Conservation (phyloP, 768 basidiomycete species). For the Trametes elegans region DNA sequence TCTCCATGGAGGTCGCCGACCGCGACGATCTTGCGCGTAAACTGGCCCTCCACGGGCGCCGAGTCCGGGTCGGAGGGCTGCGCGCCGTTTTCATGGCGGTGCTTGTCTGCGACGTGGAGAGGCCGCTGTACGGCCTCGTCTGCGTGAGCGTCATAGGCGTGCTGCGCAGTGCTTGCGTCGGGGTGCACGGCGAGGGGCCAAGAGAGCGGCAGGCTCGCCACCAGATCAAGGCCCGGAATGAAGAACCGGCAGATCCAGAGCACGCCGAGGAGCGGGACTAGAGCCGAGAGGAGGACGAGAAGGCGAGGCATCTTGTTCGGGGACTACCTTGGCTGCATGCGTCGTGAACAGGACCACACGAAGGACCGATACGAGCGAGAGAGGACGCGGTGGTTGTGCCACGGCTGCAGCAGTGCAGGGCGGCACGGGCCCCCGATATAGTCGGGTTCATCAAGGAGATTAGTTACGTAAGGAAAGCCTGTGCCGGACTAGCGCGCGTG, state of each 20-base stretch:
- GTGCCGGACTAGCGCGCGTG: background rate
- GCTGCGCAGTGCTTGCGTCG: constrained; percentile 15
- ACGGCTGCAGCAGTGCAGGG: background rate
- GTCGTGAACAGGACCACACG: background rate
- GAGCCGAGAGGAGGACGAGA: constrained; percentile 18
- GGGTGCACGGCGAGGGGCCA: constrained; percentile 27
- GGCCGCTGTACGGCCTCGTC: background rate
- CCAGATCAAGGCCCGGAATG: constrained; percentile 16
- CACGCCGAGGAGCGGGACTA: constrained; percentile 19
- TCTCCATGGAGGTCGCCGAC: constrained; percentile 95
- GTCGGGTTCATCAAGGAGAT: background rate
- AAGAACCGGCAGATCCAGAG: constrained; percentile 23
- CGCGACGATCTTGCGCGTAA: constrained; percentile 63
- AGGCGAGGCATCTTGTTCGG: constrained; percentile 15
- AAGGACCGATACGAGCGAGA: background rate
- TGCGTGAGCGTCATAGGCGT: background rate
- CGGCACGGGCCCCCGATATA: background rate
- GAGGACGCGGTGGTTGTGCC: background rate
- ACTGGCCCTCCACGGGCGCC: constrained; percentile 7
- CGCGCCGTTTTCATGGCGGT: background rate
- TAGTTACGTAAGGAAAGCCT: background rate
- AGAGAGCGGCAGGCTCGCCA: constrained; percentile 20
- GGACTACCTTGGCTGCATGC: background rate
- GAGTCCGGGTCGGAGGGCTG: background rate
- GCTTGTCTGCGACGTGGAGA: background rate